Conservation (phyloP, 1,284 basidiomycete species). For the Trichosporon sp. region DNA sequence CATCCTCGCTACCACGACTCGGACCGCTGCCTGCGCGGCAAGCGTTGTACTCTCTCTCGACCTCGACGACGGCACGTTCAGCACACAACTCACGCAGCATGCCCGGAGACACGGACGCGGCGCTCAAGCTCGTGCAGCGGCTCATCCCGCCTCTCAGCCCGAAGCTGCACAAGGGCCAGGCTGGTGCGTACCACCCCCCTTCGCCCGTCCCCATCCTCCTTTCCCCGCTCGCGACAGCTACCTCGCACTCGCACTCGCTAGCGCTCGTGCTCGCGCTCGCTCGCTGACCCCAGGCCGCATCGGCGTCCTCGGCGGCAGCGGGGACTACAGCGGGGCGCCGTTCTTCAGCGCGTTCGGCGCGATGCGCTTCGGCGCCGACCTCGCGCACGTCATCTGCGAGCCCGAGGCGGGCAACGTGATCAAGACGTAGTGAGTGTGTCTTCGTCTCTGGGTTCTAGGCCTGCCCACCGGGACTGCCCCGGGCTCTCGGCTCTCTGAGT, state of each 20-base stretch:
- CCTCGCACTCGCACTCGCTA: too few relatives aligned
- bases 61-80: not conserved
- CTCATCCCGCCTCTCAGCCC: conserved; percentile 48
- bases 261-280: not conserved
- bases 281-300: conserved; percentile 61
- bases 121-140: conserved; percentile 39
- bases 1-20: not conserved
- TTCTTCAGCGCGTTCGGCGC: conserved; percentile 89
- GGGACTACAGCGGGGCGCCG: conserved; percentile 94
- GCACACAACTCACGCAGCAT: not conserved
- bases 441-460: too few relatives aligned
- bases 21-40: not conserved
- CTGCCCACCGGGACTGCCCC: too few relatives aligned
- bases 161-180: conserved; percentile 91
- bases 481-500: not conserved
- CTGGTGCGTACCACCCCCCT: conserved; percentile 59
- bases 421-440: conserved; percentile 70
- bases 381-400: conserved; percentile 95
- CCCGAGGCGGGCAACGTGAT: conserved; percentile 84
- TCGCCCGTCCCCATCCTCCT: too few relatives aligned
- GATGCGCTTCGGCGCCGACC: conserved; percentile 80
- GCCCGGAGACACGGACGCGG: conserved; percentile 27
- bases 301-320: conserved; percentile 85
- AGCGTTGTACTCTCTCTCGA: too few relatives aligned
- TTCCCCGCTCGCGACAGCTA: too few relatives aligned